Evolutionary conservation across 495 filamentous ascomycete species (phyloP), one percentile per base, ranked within the genome.

Genomic region (Neurospora africana): DNA sequence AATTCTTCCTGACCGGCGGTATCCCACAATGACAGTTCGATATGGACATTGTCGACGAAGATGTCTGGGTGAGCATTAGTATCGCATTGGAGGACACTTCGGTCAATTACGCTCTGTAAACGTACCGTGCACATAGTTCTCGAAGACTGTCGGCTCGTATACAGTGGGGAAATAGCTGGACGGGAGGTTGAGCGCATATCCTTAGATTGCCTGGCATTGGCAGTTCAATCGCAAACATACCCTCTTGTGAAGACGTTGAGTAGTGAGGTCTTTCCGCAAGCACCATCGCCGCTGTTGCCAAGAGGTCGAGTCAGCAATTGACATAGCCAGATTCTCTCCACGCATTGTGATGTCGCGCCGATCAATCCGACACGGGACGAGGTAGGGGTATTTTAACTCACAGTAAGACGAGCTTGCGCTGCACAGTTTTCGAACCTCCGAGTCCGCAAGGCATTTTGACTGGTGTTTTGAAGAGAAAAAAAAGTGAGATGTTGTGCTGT

Each of bases 1-100:
- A 98, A 99, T 89, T 99, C 95, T 85, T 99, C 95, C 84, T 99
- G 95, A 19, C 95, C 95, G 37, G 95, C 95, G 0, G 95, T 99
- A 83, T 99, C 95, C 95, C 95, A 99, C 72, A 99, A 86, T 65
- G 93, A 97, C 72, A 99, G 86, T 81, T 99, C 95, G 81, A 99
- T 96, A 82, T 98, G 95, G 69, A 91, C 90, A 81, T 90, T 92
- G 79, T 99, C 95, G 81, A 99, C 95, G 82, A 95, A 99, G 79
- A 99, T 97, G 82, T 99, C 95, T 96, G 74, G 11, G 23, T 0
- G 19, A 19, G 7, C 37, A 35, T 65, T 36, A 35, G 37, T 15
- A 41, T 30, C 61, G 27, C 11, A 38, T 13, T 71, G 44, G 35
- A 7, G 10, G 30, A 37, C 38, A 39, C 35, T 41, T 7, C 1